Base-by-base conservation (phyloP, 225 moss, liverwort and hornwort genomes). In the Antitrichia curtipendula region DNA sequence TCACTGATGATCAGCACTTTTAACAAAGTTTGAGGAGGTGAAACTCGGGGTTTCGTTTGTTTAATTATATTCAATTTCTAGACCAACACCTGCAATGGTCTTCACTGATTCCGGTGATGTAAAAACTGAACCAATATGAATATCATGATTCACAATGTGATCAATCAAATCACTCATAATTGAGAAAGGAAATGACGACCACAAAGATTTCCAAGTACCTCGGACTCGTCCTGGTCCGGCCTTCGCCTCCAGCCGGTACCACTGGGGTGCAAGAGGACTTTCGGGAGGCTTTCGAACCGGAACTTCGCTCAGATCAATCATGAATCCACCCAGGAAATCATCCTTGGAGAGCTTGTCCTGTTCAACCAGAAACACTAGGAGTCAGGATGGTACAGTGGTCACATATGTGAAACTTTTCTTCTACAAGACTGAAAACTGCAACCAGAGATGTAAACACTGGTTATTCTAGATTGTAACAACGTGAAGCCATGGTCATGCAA, bases 241-340 rank as follows among this genome's bases (percentile, higher is more conserved):
- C 82, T 96, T 96, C 25, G 96, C 91, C 83, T 96, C 96, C 52
- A 98, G 84, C 86, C 95, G 95, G 82, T 98, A 98, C 98, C 98
- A 98, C 72, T 96, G 93, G 10, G 98, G 95, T 1, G 94, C 94
- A 12, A 98, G 90, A 31, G 96, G 95, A 57, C 95, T 95, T 60
- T 98, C 96, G 8, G 96, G 98, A 76, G 98, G 98, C 87, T 95
- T 96, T 54, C 98, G 91, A 15, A 91, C 86, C 12, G 98, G 98
- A 49, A 97, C 95, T 84, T 97, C 98, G 21, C 88, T 56, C 16
- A 96, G 84, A 36, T 95, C 91, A 68, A 98, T 94, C 75, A 95
- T 93, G 29, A 98, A 94, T 29, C 96, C 96, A 74, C 98, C 98
- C 29, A 98, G 84, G 79, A 98, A 98, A 56, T 98, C 98, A 82